Evolutionary conservation across 805 yeast genomes (phyloP).

Genomic region (Zygoascus tannicola): DNA sequence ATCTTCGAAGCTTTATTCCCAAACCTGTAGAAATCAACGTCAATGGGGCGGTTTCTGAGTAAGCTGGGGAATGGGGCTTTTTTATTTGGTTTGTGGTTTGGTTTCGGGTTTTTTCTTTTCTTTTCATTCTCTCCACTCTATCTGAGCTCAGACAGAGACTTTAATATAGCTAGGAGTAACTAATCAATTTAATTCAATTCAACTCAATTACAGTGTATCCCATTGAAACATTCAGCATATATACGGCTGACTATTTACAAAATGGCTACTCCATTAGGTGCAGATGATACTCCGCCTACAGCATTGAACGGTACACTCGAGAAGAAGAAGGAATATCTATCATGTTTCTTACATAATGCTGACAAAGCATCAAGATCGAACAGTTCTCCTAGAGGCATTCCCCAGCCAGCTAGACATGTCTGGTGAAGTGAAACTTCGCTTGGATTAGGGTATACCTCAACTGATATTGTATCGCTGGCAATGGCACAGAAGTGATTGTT

Average conservation of each 20-base stretch:
- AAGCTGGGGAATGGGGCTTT: too few relatives aligned
- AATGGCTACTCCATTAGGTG: slow-evolving; percentile 39
- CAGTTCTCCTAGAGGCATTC: slow-evolving; percentile 29
- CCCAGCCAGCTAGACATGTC: slow-evolving; percentile 27
- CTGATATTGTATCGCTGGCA: slow-evolving; percentile 24
- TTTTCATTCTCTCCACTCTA: too few relatives aligned
- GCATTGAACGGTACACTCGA: slow-evolving; percentile 28
- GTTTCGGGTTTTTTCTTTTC: too few relatives aligned
- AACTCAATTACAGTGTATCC: too few relatives aligned
- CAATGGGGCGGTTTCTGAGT: too few relatives aligned
- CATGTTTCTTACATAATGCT: slow-evolving; percentile 20
- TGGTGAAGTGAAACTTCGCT: slow-evolving; percentile 9
- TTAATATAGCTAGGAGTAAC: too few relatives aligned
- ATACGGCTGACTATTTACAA: too few relatives aligned
- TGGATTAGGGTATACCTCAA: slow-evolving; percentile 22
- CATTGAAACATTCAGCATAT: too few relatives aligned
- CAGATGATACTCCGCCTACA: slow-evolving; percentile 30
- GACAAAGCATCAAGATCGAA: slow-evolving; percentile 27
- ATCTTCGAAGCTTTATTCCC: slow-evolving; percentile 2
- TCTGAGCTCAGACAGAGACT: too few relatives aligned
- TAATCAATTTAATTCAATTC: too few relatives aligned
- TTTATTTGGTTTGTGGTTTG: background rate
- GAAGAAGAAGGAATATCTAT: slow-evolving; percentile 26
- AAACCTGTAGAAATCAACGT: background rate
- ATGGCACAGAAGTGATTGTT: slow-evolving; percentile 25